phyloP scores from a whole-genome alignment of 495 filamentous ascomycete genomes.

The Staphylotrichum longicolle region DNA sequence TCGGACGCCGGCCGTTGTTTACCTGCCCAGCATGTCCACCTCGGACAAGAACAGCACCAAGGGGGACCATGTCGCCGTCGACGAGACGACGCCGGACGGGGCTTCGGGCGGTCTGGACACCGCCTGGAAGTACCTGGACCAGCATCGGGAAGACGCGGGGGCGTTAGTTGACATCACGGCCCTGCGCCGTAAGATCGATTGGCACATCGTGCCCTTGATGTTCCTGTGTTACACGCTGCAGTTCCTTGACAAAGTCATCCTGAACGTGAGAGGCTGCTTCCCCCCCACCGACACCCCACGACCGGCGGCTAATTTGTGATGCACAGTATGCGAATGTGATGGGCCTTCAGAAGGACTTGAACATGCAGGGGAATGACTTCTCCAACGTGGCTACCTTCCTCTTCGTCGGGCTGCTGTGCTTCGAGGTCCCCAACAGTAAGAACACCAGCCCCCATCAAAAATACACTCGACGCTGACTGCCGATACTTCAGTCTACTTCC shows the following conservation, averaged over 20 bases:
- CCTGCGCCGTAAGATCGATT: constrained; percentile 40
- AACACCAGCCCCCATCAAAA: background rate
- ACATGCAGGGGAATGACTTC: constrained; percentile 39
- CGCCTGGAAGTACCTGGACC: constrained; percentile 39
- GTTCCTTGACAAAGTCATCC: constrained; percentile 64
- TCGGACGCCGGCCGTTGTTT: too few species aligned
- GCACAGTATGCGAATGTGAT: constrained; percentile 41
- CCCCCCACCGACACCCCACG: background rate
- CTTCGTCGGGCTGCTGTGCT: constrained; percentile 36
- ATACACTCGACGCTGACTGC: background rate
- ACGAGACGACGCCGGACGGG: background rate
- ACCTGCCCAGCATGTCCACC: constrained; percentile 18
- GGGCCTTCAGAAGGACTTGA: constrained; percentile 35
- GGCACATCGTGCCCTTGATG: constrained; percentile 49
- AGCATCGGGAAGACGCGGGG: constrained; percentile 25
- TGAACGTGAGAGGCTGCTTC: constrained; percentile 43
- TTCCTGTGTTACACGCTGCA: constrained; percentile 63
- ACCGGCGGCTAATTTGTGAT: constrained; percentile 13
- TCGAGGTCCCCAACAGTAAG: constrained; percentile 39
- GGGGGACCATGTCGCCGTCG: constrained; percentile 9
- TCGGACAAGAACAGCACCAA: constrained; percentile 21
- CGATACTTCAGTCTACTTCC: constrained; percentile 33
- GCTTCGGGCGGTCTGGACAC: constrained; percentile 27
- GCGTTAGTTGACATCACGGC: constrained; percentile 25
- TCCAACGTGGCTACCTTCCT: constrained; percentile 38